A percentile compares a stretch with the other conserved stretches of the same genome.
phyloP scores from a whole-genome alignment of 2,329 filamentous ascomycete genomes.

The Fusarium redolens region DNA sequence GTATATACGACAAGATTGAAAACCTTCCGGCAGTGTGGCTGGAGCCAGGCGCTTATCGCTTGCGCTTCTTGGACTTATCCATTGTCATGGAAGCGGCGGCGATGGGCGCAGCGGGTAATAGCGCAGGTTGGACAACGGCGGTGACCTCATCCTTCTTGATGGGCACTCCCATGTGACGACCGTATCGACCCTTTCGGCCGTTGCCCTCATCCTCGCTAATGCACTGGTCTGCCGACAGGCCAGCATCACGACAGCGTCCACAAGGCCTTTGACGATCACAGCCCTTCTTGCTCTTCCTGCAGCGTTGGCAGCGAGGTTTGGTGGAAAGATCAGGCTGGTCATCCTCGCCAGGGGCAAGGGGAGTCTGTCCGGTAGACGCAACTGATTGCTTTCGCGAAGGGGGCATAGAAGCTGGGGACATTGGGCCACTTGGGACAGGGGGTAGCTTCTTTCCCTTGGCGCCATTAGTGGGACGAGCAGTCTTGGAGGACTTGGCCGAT shows the following conservation, averaged over 20 bases:
- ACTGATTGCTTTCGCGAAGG: slow-evolving; percentile 81
- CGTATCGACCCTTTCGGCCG: slow-evolving; percentile 93
- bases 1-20: slow-evolving; percentile 21
- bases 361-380: slow-evolving; percentile 64
- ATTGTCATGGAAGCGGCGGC: slow-evolving; percentile 49
- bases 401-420: slow-evolving; percentile 75
- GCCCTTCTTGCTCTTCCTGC: slow-evolving; percentile 99
- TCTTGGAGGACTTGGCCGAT: slow-evolving; percentile 57
- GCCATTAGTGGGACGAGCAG: slow-evolving; percentile 51
- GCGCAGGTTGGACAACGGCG: slow-evolving; percentile 51
- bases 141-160: slow-evolving; percentile 67
- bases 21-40: neutral
- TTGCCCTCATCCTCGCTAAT: slow-evolving; percentile 98
- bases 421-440: slow-evolving; percentile 57
- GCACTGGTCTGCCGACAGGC: slow-evolving; percentile 91
- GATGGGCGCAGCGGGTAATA: slow-evolving; percentile 60
- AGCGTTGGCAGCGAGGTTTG: slow-evolving; percentile 97
- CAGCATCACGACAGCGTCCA: slow-evolving; percentile 94
- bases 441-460: slow-evolving; percentile 65
- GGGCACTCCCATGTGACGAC: slow-evolving; percentile 76
- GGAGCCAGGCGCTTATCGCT: slow-evolving; percentile 57
- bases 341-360: slow-evolving; percentile 75
- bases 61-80: slow-evolving; percentile 72
- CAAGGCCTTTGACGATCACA: slow-evolving; percentile 97
- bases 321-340: slow-evolving; percentile 92